Evolutionary conservation across 805 yeast species (phyloP).

Genomic region (Hanseniaspora guilliermondii): DNA sequence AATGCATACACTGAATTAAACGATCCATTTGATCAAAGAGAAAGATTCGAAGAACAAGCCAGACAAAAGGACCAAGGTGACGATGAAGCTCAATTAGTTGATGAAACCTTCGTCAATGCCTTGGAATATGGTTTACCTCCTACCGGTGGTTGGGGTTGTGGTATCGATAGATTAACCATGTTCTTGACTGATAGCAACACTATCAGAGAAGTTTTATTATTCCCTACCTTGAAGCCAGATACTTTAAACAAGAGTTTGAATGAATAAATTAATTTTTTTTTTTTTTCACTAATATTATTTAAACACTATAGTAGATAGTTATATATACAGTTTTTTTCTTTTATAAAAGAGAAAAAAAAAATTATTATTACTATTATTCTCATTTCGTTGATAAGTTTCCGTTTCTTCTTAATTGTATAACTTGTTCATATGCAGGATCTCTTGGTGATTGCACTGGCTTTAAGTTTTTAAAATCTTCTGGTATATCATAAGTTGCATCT

Average conservation of each 20-base stretch:
- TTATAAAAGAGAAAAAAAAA: too few relatives aligned
- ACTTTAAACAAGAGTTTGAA: conserved; percentile 28
- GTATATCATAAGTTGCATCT: conserved; percentile 71
- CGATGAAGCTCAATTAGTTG: conserved; percentile 94
- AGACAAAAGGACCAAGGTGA: conserved; percentile 98
- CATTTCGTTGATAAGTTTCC: conserved; percentile 38
- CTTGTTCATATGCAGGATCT: conserved; percentile 91
- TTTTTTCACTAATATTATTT: too few relatives aligned
- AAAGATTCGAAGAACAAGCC: conserved; percentile 96
- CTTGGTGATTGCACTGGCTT: conserved; percentile 95
- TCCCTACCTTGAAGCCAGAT: conserved; percentile 99
- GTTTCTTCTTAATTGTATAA: conserved; percentile 71
- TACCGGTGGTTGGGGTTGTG: conserved; percentile 99
- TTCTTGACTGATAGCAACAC: conserved; percentile 93
- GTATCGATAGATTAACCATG: conserved; percentile 97
- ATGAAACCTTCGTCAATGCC: conserved; percentile 94
- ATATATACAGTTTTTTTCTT: too few relatives aligned
- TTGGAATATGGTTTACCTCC: conserved; percentile 98
- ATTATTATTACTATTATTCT: not conserved
- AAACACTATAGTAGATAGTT: too few relatives aligned
- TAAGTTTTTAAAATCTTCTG: conserved; percentile 35
- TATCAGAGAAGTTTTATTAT: conserved; percentile 90
- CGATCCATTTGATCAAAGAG: conserved; percentile 97
- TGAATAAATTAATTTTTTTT: conserved; percentile 16
- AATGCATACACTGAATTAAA: conserved; percentile 98